Base-by-base conservation (phyloP, 257 asterid genomes). In the Gentiana straminea region DNA sequence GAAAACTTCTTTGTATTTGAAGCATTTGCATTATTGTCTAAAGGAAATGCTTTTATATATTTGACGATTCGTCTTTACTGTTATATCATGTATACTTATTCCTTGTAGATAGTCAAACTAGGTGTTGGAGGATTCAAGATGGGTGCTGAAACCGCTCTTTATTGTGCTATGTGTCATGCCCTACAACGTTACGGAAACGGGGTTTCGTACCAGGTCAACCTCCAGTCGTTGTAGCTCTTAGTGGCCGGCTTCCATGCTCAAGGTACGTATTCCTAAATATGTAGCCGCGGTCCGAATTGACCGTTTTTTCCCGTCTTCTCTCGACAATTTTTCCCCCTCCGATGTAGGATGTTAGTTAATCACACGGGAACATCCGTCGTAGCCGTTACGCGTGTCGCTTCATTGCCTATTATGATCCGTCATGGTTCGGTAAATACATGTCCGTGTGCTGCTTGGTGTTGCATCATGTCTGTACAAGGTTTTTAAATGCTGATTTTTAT, bases 201-300 rank as follows among this genome's bases (percentile, higher is more conserved):
- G 51, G 76, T 66, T 35, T 75, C 74, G 1, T 86, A 81, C 67
- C 78, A 56, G 8, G 64, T 81, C 51, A 74, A 79, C 70, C 78
- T 82, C 64, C 70, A 79, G 62, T 68, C 74, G 63, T 81, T 54
- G 62, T 84, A 51, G 79, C 86, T 49, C 86, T 86, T 45, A 86
- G 96, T 57, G 94, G 96, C 65, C 81, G 94, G 94, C 86, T 86
- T 72, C 96, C 96, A 48, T 81, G 89, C 78, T 78, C 89, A 15
- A 73, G 85, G 96, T 81, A 55, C 41, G 35, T 35, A 5, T 64
- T 54, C 36, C 52, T 4, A 3, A 33, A 35, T 38, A 8, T 56
- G 35, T 39, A 13, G 37, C 15, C 50, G 57, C 57, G 15, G 6
- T 47, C 13, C 1, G 3, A 37, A 49, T n/a, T n/a, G 61, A 13